These are phyloP conservation scores for Candida silvicultrix DNA, from an alignment of 805 yeast species.

Conservation along the genomic window DNA sequence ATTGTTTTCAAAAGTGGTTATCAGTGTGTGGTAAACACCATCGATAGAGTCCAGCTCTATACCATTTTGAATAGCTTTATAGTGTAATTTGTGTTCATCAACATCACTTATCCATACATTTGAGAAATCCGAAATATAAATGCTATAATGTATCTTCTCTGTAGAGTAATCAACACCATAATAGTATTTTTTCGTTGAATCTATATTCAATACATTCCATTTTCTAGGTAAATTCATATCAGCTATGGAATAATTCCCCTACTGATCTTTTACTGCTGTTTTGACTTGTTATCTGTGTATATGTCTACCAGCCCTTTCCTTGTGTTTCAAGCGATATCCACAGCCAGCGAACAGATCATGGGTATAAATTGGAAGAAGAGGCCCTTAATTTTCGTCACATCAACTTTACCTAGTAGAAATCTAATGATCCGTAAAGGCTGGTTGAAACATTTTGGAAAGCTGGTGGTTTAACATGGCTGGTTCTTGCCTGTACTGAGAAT, in stretches of 20 bases:
- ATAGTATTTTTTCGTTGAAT: slow-evolving; percentile 7
- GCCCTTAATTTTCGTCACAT: too few species aligned
- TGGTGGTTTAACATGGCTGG: slow-evolving; percentile 1
- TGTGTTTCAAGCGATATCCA: neutral
- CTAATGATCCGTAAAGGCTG: too few species aligned
- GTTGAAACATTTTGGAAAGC: neutral
- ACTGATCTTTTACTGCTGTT: neutral
- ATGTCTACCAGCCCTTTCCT: neutral
- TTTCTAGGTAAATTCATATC: slow-evolving; percentile 14
- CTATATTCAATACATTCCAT: slow-evolving; percentile 15
- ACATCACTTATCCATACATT: slow-evolving; percentile 20
- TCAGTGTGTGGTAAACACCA: slow-evolving; percentile 8
- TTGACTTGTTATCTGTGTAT: neutral
- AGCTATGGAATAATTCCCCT: too few species aligned
- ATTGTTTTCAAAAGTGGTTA: slow-evolving; percentile 8
- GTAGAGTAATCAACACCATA: slow-evolving; percentile 15
- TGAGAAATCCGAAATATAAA: slow-evolving; percentile 17
- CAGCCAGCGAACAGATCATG: neutral
- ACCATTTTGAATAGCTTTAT: slow-evolving; percentile 12
- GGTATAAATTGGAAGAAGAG: too few species aligned
- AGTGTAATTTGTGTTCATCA: slow-evolving; percentile 8
- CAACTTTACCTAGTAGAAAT: too few species aligned
- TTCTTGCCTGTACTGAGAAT: neutral
- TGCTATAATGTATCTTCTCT: slow-evolving; percentile 4
- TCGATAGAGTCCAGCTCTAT: slow-evolving; percentile 8